Conservation (phyloP, 1,284 basidiomycete species). For the Tilletia horrida region DNA sequence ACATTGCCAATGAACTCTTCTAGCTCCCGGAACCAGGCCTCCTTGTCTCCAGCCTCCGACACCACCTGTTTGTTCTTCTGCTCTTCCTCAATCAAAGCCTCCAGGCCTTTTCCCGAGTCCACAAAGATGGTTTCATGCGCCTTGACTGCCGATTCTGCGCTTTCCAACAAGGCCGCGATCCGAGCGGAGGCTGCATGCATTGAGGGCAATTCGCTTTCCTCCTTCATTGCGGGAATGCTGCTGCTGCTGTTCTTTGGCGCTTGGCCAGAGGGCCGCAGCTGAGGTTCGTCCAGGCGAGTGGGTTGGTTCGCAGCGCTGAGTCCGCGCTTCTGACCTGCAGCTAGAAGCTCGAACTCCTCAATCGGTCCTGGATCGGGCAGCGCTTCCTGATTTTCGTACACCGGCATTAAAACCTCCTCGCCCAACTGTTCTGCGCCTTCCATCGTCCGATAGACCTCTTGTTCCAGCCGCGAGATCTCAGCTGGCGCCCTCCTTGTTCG, state of each 20-base stretch:
- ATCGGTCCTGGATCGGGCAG: slow-evolving; percentile 8
- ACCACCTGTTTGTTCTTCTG: slow-evolving; percentile 35
- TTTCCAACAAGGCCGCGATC: slow-evolving; percentile 27
- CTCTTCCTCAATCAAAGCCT: slow-evolving; percentile 33
- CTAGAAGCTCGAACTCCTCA: background rate
- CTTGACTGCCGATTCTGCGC: slow-evolving; percentile 29
- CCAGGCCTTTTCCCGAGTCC: slow-evolving; percentile 27
- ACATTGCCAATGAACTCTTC: slow-evolving; percentile 39
- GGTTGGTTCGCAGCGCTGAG: background rate
- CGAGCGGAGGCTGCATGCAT: slow-evolving; percentile 34
- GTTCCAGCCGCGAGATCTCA: background rate
- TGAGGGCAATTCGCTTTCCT: slow-evolving; percentile 31
- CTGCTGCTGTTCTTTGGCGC: background rate
- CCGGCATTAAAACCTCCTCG: slow-evolving; percentile 2
- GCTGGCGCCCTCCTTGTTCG: slow-evolving; percentile 4
- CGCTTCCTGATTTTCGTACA: slow-evolving; percentile 13
- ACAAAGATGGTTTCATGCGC: slow-evolving; percentile 27
- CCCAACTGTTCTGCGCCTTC: background rate
- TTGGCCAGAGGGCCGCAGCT: background rate
- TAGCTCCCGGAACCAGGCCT: slow-evolving; percentile 48
- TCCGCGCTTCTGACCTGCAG: background rate
- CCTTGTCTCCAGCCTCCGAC: slow-evolving; percentile 33
- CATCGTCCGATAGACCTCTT: background rate
- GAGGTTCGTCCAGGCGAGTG: background rate
- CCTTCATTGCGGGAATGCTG: background rate